phyloP scores from a whole-genome alignment of 768 basidiomycete genomes.

The Pisolithus orientalis region DNA sequence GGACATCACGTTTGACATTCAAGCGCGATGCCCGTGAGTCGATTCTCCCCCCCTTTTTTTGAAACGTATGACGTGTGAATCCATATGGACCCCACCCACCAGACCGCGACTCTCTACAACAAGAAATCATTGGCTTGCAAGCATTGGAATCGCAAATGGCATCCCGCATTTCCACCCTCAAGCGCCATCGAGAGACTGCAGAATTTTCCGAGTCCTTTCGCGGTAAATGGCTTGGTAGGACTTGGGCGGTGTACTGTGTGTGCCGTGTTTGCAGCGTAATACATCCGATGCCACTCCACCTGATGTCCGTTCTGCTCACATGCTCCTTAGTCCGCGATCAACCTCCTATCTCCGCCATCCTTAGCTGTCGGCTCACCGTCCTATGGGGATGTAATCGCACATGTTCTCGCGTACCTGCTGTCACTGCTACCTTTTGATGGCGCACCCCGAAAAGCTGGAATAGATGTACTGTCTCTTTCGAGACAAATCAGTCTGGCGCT shows the following conservation, averaged over 20 bases:
- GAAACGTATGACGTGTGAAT: neutral
- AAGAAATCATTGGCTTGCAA: conserved; percentile 60
- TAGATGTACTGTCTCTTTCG: conserved; percentile 37
- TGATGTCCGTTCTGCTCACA: conserved; percentile 10
- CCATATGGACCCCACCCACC: neutral
- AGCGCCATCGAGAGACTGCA: conserved; percentile 41
- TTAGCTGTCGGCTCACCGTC: conserved; percentile 32
- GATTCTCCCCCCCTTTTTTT: conserved; percentile 7
- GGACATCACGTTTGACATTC: conserved; percentile 24
- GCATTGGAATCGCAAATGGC: conserved; percentile 66
- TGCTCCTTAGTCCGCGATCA: conserved; percentile 23
- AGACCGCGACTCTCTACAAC: conserved; percentile 36
- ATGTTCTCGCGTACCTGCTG: conserved; percentile 34
- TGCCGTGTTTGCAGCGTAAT: conserved; percentile 57
- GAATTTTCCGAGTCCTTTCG: conserved; percentile 48
- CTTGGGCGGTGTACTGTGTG: conserved; percentile 65
- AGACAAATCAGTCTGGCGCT: conserved; percentile 59
- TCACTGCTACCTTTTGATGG: conserved; percentile 29
- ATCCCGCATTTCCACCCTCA: conserved; percentile 46
- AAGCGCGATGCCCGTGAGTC: conserved; percentile 28
- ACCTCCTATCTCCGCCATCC: conserved; percentile 27
- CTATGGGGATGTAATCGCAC: conserved; percentile 39
- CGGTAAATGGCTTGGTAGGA: conserved; percentile 44
- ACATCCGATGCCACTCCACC: conserved; percentile 10
- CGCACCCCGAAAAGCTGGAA: conserved; percentile 21